Base-by-base conservation (phyloP, 2,329 filamentous ascomycete genomes). In the Calonectria naviculata region DNA sequence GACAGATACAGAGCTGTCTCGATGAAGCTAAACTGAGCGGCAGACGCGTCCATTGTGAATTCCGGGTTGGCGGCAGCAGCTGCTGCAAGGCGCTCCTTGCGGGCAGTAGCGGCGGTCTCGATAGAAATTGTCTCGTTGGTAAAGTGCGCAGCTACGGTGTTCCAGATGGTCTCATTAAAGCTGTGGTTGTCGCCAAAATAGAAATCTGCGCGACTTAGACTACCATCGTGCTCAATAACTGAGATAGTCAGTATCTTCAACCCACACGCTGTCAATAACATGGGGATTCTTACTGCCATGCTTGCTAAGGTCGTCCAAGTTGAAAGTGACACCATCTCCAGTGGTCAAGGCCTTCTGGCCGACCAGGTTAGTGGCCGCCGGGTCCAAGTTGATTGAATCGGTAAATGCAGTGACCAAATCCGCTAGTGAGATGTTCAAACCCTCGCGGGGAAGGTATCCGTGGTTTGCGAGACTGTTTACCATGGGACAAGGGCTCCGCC, bases 111-210 rank as follows among this genome's bases (percentile, higher is more conserved):
- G 3, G 75, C 75, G 3, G 67, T 73, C 41, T 66, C 21, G 19
- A 77, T 76, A 9, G 75, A 77, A 24, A 77, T 77, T 17, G 68
- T 77, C 31, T 73, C 66, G 0, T 69, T 72, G 41, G 41, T 44
- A n/a, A 77, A 77, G 28, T 77, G 75, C 5, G 75, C 67, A 4
- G 67, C 63, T 2, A 74, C 73, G 1, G 56, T 13, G 1, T 56
- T 44, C 75, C 75, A 77, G 49, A 77, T 75, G 36, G 74, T 75
- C 67, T 76, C 28, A 31, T 76, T 76, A 64, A 76, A 76, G 38
- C 73, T 76, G 28, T 71, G 46, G 26, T 77, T 77, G 1, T 77
- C 75, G 38, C 75, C 75, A 21, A 77, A 75, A 60, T 70, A 73
- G 28, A 73, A 29, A 2, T 77, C 75, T 24, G 31, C 63, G 12